phyloP scores from a whole-genome alignment of 805 yeast species.

The Hanseniaspora lindneri region DNA sequence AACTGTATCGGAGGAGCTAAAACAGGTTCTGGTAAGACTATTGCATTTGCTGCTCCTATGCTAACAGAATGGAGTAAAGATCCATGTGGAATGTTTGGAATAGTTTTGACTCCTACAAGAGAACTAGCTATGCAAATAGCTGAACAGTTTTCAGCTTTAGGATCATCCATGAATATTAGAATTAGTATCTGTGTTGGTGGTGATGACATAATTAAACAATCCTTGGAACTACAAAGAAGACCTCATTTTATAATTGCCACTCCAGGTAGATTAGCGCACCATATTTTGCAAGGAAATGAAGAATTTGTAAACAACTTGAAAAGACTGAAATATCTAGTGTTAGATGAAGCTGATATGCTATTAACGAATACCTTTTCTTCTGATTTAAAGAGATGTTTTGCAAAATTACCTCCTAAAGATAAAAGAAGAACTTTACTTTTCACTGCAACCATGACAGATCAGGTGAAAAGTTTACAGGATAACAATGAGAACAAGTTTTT shows the following conservation, averaged over 20 bases:
- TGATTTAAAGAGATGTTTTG: slow-evolving; percentile 63
- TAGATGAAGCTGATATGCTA: slow-evolving; percentile 93
- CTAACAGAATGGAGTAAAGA: slow-evolving; percentile 87
- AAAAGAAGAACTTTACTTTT: slow-evolving; percentile 79
- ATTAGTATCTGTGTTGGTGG: slow-evolving; percentile 89
- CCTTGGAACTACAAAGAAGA: slow-evolving; percentile 61
- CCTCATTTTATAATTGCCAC: slow-evolving; percentile 96
- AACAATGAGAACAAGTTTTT: slow-evolving; percentile 46
- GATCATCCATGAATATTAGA: slow-evolving; percentile 75
- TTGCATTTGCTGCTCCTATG: slow-evolving; percentile 98
- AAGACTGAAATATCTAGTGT: slow-evolving; percentile 66
- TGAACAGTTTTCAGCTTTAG: slow-evolving; percentile 88
- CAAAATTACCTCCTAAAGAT: slow-evolving; percentile 55
- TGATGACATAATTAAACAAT: slow-evolving; percentile 81
- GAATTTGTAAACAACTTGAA: slow-evolving; percentile 72
- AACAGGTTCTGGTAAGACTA: slow-evolving; percentile 96
- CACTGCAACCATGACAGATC: slow-evolving; percentile 92
- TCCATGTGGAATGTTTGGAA: slow-evolving; percentile 84
- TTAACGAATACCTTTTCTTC: slow-evolving; percentile 72
- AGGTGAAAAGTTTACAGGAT: slow-evolving; percentile 66
- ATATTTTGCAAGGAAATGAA: slow-evolving; percentile 74
- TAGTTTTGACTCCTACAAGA: slow-evolving; percentile 81
- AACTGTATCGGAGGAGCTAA: slow-evolving; percentile 98
- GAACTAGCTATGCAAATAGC: slow-evolving; percentile 94
- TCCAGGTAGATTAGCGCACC: slow-evolving; percentile 93